These are phyloP conservation scores for Durusdinium trenchii DNA, from an alignment of 73 alveolate species.

Conservation along the genomic window DNA sequence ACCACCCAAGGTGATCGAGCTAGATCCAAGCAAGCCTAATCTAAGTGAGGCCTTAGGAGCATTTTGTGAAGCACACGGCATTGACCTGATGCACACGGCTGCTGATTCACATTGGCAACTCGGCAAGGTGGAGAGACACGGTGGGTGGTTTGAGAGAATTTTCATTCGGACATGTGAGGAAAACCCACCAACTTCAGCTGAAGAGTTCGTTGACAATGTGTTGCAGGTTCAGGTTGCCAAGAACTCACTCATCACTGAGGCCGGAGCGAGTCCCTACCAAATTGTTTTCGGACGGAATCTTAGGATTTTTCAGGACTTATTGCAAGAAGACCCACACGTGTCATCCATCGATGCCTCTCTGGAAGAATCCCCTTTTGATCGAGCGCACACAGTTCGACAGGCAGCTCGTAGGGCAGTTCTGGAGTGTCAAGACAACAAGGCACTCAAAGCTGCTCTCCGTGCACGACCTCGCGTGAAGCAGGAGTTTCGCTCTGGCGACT, in stretches of 20 bases:
- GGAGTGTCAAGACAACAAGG: background rate
- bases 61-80: background rate
- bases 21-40: constrained; percentile 2
- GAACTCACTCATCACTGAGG: background rate
- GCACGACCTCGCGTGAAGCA: background rate
- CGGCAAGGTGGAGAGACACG: constrained; percentile 4
- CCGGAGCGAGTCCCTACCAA: constrained; percentile 59
- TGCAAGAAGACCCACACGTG: background rate
- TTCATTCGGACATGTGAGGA: background rate
- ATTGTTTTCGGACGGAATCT: constrained; percentile 52
- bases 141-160: constrained; percentile 13
- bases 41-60: constrained; percentile 9
- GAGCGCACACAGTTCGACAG: background rate
- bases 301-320: background rate
- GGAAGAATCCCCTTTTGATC: background rate
- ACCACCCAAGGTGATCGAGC: background rate
- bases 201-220: background rate
- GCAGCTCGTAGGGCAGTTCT: constrained; percentile 29
- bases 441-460: background rate
- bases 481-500: background rate
- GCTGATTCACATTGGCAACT: constrained; percentile 16
- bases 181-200: background rate
- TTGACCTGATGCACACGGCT: background rate
- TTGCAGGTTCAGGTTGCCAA: background rate
- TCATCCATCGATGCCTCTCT: background rate